Evolutionary conservation across 495 filamentous ascomycete species (phyloP), one percentile per base, ranked within the genome.

Genomic region (Glarea lozoyensis): DNA sequence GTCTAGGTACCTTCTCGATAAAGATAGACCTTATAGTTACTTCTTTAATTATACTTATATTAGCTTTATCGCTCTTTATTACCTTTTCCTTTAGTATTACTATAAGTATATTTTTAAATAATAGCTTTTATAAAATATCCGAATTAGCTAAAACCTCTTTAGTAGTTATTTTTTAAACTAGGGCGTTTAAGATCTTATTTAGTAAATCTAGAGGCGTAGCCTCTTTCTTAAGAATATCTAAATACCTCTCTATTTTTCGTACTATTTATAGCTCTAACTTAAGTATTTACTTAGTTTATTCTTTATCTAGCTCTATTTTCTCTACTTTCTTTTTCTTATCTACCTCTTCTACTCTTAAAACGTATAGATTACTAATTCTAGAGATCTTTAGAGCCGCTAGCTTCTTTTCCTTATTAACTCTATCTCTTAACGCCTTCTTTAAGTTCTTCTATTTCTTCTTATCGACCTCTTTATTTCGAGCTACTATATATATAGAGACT

Each of bases 291-390:
- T 29, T n/a, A 7, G 25, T 29, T n/a, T 29, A 29, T n/a, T 7
- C 25, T 29, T 29, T 29, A n/a, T 29, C 25, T 7, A 29, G 7
- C 7, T 29, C 25, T n/a, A 29, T 29, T 44, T 52, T 21, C 27
- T 52, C 27, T 40, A 52, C 34, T 43, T 25, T 19, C 9, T 30
- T n/a, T 47, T 52, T 40, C 48, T 52, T 20, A 39, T 39, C 25
- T 47, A 47, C 35, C 48, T 39, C 23, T 44, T 43, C 25, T 37
- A 22, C 20, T 39, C 38, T 10, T 25, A 47, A 10, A 37, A 13
- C 6, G 19, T 44, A n/a, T n/a, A n/a, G 25, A 7, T 29, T 29
- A n/a, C 25, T n/a, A 29, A n/a, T n/a, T n/a, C 25, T 29, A 7
- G 25, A n/a, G 7, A 29, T 7, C 25, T 29, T 29, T 29, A 29